Evolutionary conservation across 1,284 basidiomycete species (phyloP), one percentile per base, ranked within the genome.

Genomic region (Chalciporus sp.): DNA sequence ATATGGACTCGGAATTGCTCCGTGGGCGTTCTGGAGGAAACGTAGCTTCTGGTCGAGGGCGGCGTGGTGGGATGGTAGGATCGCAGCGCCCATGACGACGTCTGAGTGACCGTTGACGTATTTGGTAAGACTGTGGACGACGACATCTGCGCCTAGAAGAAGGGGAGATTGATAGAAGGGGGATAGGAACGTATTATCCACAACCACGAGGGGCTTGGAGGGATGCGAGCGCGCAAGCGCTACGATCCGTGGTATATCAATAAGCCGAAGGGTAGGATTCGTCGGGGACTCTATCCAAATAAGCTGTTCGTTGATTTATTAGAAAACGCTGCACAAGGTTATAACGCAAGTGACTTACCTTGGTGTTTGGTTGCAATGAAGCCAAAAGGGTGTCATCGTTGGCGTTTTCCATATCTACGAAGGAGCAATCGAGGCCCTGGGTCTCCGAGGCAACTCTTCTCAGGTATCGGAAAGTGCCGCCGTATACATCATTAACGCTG

Each of bases 271-370:
- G 1, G 93, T 94, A 0, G 96, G 96, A 74, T 98, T 98, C 14
- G 95, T 98, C 0, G 95, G 96, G 0, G 92, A 83, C 74, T 99
- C 95, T 67, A 98, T 86, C 95, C 95, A 98, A 55, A 99, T 84
- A n/a, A 98, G 79, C 90, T 95, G 12, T 16, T 10, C 16, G n/a
- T 29, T 42, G 6, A 35, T 16, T 14, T 7, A 2, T 19, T 2
- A 14, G 0, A 8, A 23, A 23, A 12, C 3, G n/a, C 7, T 1
- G 31, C 8, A 19, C 16, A 17, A n/a, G 3, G 4, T 26, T 29
- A 2, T 4, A 8, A 16, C 29, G 45, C 11, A n/a, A 8, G 37
- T 3, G 16, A 70, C 81, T 42, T 52, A 92, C 91, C 80, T 91
- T 94, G 4, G 95, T 98, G 62, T 95, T 90, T 3, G 83, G 76